phyloP scores from a whole-genome alignment of 1,139 yeast genomes.

The Candida sanyaensis region DNA sequence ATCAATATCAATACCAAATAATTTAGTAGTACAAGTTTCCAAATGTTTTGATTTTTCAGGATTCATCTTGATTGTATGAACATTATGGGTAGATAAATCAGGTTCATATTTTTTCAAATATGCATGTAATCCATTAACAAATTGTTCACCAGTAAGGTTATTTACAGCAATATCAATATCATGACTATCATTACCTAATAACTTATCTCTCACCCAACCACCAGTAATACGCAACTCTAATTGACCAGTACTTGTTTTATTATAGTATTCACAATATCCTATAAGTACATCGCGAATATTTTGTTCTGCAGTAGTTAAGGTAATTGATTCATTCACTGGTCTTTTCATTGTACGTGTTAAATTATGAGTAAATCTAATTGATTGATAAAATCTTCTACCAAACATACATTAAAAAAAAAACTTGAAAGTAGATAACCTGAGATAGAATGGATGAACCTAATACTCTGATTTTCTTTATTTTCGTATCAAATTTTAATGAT shows the following conservation, averaged over 20 bases:
- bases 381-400: not conserved
- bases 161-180: slow-evolving; percentile 94
- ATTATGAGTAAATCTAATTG: slow-evolving; percentile 1
- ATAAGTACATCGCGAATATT: slow-evolving; percentile 48
- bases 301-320: slow-evolving; percentile 48
- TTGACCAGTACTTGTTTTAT: slow-evolving; percentile 18
- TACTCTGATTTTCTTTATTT: no score
- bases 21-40: slow-evolving; percentile 91
- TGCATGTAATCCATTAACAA: slow-evolving; percentile 65
- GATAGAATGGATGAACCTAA: slow-evolving; percentile 4
- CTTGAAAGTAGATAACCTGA: not conserved
- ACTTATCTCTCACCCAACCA: slow-evolving; percentile 98
- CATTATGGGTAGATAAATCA: slow-evolving; percentile 44
- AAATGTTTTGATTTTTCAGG: slow-evolving; percentile 95
- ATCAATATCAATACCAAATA: slow-evolving; percentile 82
- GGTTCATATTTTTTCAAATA: slow-evolving; percentile 52
- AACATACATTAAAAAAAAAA: slow-evolving; percentile 1
- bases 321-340: slow-evolving; percentile 24
- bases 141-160: slow-evolving; percentile 78
- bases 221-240: slow-evolving; percentile 83
- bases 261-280: slow-evolving; percentile 42
- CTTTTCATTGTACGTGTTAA: slow-evolving; percentile 20
- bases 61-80: slow-evolving; percentile 85
- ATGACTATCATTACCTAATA: slow-evolving; percentile 75
- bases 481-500: no score